Evolutionary conservation across 768 basidiomycete genomes (phyloP).

Genomic region (Krasilnikovozyma curviuscula): DNA sequence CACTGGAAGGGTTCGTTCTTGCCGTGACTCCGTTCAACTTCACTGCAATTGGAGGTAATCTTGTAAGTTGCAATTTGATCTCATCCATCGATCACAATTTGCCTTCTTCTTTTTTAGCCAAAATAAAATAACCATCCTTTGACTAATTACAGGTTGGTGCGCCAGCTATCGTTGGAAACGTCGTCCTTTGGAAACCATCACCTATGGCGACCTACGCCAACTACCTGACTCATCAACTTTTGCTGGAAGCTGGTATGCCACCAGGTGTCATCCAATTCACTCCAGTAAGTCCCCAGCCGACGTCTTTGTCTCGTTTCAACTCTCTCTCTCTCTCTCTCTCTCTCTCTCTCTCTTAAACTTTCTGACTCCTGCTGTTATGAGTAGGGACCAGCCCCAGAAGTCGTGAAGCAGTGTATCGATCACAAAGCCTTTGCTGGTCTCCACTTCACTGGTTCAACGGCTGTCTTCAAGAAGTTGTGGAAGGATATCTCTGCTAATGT

Average conservation of each 20-base stretch:
- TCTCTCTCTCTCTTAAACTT: neutral
- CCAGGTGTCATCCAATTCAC: conserved; percentile 92
- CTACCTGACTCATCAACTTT: conserved; percentile 75
- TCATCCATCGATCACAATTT: neutral
- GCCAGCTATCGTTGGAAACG: conserved; percentile 87
- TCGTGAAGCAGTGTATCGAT: conserved; percentile 64
- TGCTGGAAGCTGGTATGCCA: conserved; percentile 84
- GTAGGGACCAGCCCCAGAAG: conserved; percentile 18
- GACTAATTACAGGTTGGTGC: conserved; percentile 28
- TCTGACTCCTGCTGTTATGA: neutral
- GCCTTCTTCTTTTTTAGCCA: too few species aligned
- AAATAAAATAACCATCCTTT: too few species aligned
- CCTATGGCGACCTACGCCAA: conserved; percentile 89
- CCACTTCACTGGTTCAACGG: conserved; percentile 92
- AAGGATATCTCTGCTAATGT: conserved; percentile 79
- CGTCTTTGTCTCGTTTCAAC: too few species aligned
- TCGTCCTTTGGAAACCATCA: conserved; percentile 91
- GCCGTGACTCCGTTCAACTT: conserved; percentile 92
- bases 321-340: neutral
- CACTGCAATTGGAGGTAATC: conserved; percentile 93
- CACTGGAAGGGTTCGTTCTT: conserved; percentile 94
- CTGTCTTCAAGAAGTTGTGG: conserved; percentile 89
- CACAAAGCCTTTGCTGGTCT: conserved; percentile 66
- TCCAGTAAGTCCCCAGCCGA: conserved; percentile 38
- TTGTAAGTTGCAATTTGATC: conserved; percentile 26